A percentile compares a stretch with the other conserved stretches of the same genome.
These are phyloP conservation scores for Fusarium nematophilum DNA, from an alignment of 2,329 filamentous ascomycete genomes.

Conservation along the genomic window DNA sequence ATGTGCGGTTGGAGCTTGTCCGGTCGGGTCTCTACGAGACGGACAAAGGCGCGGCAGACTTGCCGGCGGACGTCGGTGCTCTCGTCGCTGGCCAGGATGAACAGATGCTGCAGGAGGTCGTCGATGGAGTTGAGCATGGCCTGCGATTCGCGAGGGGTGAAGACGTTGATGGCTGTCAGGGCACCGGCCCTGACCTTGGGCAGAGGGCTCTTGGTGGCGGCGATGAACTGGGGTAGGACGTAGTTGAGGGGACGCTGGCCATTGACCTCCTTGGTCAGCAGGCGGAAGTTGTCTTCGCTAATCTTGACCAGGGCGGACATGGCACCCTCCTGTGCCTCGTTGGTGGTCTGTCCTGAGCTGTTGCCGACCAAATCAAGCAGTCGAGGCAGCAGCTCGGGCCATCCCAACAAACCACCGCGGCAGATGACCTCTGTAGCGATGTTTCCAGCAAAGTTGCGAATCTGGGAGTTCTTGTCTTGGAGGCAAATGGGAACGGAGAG, in stretches of 20 bases:
- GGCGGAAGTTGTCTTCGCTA: slow-evolving; percentile 93
- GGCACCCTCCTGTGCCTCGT: slow-evolving; percentile 87
- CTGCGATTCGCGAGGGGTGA: slow-evolving; percentile 85
- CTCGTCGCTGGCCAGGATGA: slow-evolving; percentile 80
- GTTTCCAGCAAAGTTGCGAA: slow-evolving; percentile 90
- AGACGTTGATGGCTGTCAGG: slow-evolving; percentile 88
- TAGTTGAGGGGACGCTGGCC: slow-evolving; percentile 89
- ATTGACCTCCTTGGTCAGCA: slow-evolving; percentile 87
- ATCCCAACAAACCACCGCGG: slow-evolving; percentile 85
- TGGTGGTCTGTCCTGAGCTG: slow-evolving; percentile 72
- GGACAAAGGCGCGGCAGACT: slow-evolving; percentile 92
- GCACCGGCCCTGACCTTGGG: slow-evolving; percentile 84
- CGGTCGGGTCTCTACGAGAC: slow-evolving; percentile 89
- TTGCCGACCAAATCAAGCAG: slow-evolving; percentile 84
- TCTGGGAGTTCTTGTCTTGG: slow-evolving; percentile 83
- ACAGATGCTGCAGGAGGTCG: slow-evolving; percentile 82
- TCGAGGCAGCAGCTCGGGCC: slow-evolving; percentile 90
- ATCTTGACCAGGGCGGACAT: slow-evolving; percentile 95
- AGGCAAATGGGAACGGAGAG: slow-evolving; percentile 81
- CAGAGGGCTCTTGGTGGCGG: slow-evolving; percentile 82
- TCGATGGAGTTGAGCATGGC: slow-evolving; percentile 86
- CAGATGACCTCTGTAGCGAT: slow-evolving; percentile 93
- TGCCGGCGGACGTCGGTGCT: slow-evolving; percentile 88
- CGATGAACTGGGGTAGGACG: slow-evolving; percentile 89
- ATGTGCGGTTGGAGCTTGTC: slow-evolving; percentile 93